Evolutionary conservation across 768 basidiomycete genomes (phyloP).

Genomic region (Strobilomyces confusus): DNA sequence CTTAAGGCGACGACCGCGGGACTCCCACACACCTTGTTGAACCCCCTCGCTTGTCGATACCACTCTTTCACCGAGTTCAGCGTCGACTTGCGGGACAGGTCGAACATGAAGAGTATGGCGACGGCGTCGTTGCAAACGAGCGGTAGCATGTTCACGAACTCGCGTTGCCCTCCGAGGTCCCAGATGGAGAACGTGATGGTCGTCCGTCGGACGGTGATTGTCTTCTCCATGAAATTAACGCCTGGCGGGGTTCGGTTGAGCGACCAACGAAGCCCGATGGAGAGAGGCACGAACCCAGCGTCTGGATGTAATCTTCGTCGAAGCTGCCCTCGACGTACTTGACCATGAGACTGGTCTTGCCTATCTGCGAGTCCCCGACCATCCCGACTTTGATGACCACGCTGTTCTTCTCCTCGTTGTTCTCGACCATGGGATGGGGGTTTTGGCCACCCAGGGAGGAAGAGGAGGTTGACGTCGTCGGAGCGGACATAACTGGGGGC

Average conservation of each 20-base stretch:
- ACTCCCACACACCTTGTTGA: slow-evolving; percentile 79
- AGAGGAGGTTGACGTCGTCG: slow-evolving; percentile 45
- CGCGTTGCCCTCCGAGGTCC: slow-evolving; percentile 95
- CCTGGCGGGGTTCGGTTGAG: slow-evolving; percentile 39
- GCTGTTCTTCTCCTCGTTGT: slow-evolving; percentile 77
- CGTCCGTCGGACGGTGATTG: slow-evolving; percentile 95
- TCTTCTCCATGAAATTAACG: slow-evolving; percentile 99
- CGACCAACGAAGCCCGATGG: neutral
- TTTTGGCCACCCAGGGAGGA: slow-evolving; percentile 45
- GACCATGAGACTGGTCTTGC: slow-evolving; percentile 99
- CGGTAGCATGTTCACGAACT: slow-evolving; percentile 99
- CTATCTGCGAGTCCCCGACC: slow-evolving; percentile 99
- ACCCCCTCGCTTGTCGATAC: slow-evolving; percentile 98
- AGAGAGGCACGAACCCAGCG: slow-evolving; percentile 65
- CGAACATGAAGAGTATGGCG: slow-evolving; percentile 99
- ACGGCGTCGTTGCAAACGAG: slow-evolving; percentile 99
- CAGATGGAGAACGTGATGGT: slow-evolving; percentile 99
- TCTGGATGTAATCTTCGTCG: slow-evolving; percentile 99
- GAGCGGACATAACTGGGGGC: slow-evolving; percentile 40
- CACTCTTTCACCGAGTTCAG: slow-evolving; percentile 99
- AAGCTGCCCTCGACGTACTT: slow-evolving; percentile 99
- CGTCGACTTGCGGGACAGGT: slow-evolving; percentile 94
- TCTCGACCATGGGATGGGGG: slow-evolving; percentile 47
- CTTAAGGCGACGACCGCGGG: neutral
- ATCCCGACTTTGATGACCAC: slow-evolving; percentile 99